phyloP scores from a whole-genome alignment of 306 rosid species.

The Vigna trinervia region DNA sequence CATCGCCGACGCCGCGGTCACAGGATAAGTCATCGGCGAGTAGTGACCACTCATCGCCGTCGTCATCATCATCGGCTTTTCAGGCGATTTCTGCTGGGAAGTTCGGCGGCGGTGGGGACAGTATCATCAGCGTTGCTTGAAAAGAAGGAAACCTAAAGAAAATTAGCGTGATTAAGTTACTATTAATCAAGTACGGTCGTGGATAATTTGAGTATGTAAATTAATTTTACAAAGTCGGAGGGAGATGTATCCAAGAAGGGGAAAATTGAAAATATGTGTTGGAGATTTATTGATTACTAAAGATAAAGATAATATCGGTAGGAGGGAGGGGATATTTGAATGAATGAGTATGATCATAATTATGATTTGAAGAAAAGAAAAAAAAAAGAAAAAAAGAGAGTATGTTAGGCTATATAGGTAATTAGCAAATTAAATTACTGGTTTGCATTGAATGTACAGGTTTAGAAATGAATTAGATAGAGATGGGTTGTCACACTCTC shows the following conservation, averaged over 20 bases:
- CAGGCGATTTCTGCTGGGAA: conserved; percentile 60
- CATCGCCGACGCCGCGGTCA: conserved; percentile 20
- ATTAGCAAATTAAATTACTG: conserved; percentile 53
- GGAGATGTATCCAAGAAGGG: neutral
- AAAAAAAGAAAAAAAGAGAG: neutral
- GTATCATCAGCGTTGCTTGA: conserved; percentile 85
- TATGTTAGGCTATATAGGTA: conserved; percentile 51
- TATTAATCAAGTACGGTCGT: conserved; percentile 18
- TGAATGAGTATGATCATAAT: conserved; percentile 6
- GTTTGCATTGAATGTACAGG: conserved; percentile 48
- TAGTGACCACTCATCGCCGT: conserved; percentile 43
- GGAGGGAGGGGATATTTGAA: conserved; percentile 25
- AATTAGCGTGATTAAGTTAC: neutral
- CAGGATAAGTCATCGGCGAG: conserved; percentile 51
- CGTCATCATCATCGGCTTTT: conserved; percentile 44
- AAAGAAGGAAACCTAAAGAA: neutral
- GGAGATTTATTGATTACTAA: conserved; percentile 36
- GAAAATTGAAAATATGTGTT: neutral
- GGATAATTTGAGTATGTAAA: conserved; percentile 42
- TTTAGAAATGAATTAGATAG: conserved; percentile 36
- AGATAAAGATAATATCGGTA: conserved; percentile 4
- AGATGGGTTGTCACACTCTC: conserved; percentile 55
- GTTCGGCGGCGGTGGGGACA: conserved; percentile 63
- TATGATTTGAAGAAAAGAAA: neutral
- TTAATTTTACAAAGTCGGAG: conserved; percentile 25